Evolutionary conservation across 2,329 filamentous ascomycete species (phyloP), one percentile per base, ranked within the genome.

Genomic region (Talaromyces sp.): DNA sequence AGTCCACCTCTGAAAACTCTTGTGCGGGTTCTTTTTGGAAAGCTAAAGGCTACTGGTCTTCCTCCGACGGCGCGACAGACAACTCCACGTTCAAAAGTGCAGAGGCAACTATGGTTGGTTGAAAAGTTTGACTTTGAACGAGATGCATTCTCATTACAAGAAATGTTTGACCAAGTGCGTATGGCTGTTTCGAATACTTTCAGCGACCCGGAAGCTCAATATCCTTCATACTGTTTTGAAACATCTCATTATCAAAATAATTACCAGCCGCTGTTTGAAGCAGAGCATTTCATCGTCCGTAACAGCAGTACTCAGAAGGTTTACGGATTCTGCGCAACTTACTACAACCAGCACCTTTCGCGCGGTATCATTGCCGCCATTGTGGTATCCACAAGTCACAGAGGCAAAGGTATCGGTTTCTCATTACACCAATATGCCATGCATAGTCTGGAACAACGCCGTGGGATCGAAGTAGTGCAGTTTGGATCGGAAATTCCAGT

Each of bases 141-240:
- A 37, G 63, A 65, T 31, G 39, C 13, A 47, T 22, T 24, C 13
- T 27, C 50, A 27, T 50, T 65, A 39, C 63, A 65, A 27, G 63
- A 65, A 14, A 45, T 65, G 14, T 62, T 65, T 31, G 63, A 65
- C 22, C 63, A 65, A 47, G 63, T 65, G 9, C 58, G 63, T 13
- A 49, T 65, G 58, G 63, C 58, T 6, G 63, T 59, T 10, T 65
- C 63, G 19, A 65, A 65, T 47, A 65, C 58, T 9, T 65, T 65
- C 19, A 65, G 63, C 41, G 63, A 65, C 43, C 63, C 63, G 16
- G 63, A 65, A 39, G 63, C 63, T 33, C 63, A 65, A 33, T 65
- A 65, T 62, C 63, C 63, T 7, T 60, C 63, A 49, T 65, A 65
- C 10, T 65, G 63, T 49, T 65, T 65, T 50, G 63, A 65, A 19